phyloP scores from a whole-genome alignment of 768 basidiomycete genomes.

The Nevesoporus exiguus region DNA sequence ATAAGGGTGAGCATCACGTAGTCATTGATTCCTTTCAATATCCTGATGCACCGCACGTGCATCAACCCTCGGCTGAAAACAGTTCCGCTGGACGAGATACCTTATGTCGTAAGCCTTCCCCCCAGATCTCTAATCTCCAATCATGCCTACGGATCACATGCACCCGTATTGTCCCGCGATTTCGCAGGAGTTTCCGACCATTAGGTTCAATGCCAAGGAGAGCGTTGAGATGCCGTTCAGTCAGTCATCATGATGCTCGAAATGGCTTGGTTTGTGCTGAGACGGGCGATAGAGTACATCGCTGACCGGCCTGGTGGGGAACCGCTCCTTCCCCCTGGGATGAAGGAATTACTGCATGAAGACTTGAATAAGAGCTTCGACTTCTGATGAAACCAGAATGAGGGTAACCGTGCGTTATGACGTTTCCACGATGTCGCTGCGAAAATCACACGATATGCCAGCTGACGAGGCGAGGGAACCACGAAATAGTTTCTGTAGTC shows the following conservation, averaged over 20 bases:
- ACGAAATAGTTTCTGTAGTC: background rate
- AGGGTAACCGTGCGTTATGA: background rate
- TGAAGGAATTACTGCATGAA: constrained; percentile 80
- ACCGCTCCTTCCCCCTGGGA: constrained; percentile 83
- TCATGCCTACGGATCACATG: background rate
- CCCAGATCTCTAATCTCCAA: background rate
- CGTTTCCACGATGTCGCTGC: background rate
- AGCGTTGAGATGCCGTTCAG: constrained; percentile 98
- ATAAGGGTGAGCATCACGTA: constrained; percentile 48
- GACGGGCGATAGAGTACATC: constrained; percentile 44
- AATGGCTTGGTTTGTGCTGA: background rate
- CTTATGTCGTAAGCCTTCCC: constrained; percentile 53
- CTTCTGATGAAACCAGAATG: constrained; percentile 9
- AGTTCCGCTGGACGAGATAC: constrained; percentile 69
- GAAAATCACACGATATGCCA: background rate
- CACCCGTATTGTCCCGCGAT: background rate
- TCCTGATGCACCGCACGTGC: background rate
- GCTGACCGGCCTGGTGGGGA: constrained; percentile 43
- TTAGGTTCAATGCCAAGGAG: constrained; percentile 81
- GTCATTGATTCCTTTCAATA: background rate
- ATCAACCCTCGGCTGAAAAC: background rate
- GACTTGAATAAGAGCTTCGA: constrained; percentile 89
- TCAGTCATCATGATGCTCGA: constrained; percentile 36
- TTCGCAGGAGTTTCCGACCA: constrained; percentile 83
- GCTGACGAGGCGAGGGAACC: background rate